Conservation (phyloP, 495 filamentous ascomycete species). For the Daldinia bambusicola region DNA sequence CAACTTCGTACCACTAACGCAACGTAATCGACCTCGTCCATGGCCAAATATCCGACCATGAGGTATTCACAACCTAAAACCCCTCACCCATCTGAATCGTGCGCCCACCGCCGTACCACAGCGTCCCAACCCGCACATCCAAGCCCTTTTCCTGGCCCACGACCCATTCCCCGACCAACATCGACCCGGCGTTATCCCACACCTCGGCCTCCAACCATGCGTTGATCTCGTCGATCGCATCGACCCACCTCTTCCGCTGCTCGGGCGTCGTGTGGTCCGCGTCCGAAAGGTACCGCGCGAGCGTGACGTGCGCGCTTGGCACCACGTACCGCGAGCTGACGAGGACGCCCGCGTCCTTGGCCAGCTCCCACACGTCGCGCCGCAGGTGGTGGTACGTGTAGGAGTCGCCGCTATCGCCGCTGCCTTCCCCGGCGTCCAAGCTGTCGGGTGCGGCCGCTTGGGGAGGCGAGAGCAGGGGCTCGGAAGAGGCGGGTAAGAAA, state of each 20-base stretch:
- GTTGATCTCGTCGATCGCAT: conserved; percentile 80
- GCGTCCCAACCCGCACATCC: conserved; percentile 71
- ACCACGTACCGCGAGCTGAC: conserved; percentile 83
- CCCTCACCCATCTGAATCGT: conserved; percentile 71
- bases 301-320: conserved; percentile 87
- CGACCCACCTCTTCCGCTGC: conserved; percentile 68
- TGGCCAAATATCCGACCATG: no score
- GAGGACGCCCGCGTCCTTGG: conserved; percentile 64
- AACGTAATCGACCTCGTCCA: no score
- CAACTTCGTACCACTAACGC: no score
- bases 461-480: conserved; percentile 55
- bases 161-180: conserved; percentile 68
- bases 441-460: conserved; percentile 46
- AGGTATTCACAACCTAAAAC: conserved; percentile 50
- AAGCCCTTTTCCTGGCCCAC: conserved; percentile 81
- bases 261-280: conserved; percentile 56
- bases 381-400: conserved; percentile 95
- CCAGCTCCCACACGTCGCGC: conserved; percentile 74
- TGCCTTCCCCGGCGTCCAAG: conserved; percentile 30
- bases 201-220: conserved; percentile 70
- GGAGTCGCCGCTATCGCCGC: conserved; percentile 54
- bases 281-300: conserved; percentile 78
- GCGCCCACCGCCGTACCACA: conserved; percentile 88
- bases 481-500: conserved; percentile 79
- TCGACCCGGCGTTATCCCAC: conserved; percentile 65